phyloP scores from a whole-genome alignment of 2,329 filamentous ascomycete genomes.

The Talaromyces sp. region DNA sequence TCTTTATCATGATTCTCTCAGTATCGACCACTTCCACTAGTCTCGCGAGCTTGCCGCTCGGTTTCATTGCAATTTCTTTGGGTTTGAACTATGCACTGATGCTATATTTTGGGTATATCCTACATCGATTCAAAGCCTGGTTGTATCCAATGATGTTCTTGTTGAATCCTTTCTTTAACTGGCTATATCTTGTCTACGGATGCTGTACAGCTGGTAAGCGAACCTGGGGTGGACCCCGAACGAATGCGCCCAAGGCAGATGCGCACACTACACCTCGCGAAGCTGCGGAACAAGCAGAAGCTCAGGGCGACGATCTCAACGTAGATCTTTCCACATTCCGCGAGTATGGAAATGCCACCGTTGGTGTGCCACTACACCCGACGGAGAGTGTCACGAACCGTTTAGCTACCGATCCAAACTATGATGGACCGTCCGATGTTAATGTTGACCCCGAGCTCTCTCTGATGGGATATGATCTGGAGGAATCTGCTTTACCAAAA shows the following conservation, averaged over 20 bases:
- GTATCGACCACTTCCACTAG: constrained; percentile 78
- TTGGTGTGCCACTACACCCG: constrained; percentile 61
- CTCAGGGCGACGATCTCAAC: constrained; percentile 81
- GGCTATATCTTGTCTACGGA: constrained; percentile 96
- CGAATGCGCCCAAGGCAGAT: constrained; percentile 80
- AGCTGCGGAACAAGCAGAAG: constrained; percentile 76
- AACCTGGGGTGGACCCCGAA: constrained; percentile 91
- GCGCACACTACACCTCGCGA: constrained; percentile 70
- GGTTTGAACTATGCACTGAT: constrained; percentile 93
- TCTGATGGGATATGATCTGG: constrained; percentile 47
- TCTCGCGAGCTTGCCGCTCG: constrained; percentile 75
- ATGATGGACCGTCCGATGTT: constrained; percentile 72
- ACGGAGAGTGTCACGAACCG: constrained; percentile 67
- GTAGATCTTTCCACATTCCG: constrained; percentile 82
- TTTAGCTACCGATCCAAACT: constrained; percentile 26
- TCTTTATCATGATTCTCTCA: constrained; percentile 89
- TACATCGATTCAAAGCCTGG: constrained; percentile 89
- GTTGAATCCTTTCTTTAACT: constrained; percentile 95
- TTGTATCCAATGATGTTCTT: constrained; percentile 95
- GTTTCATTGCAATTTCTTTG: constrained; percentile 88
- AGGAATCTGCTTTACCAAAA: constrained; percentile 45
- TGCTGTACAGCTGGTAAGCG: constrained; percentile 91
- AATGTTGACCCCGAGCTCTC: constrained; percentile 63
- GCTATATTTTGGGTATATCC: constrained; percentile 87
- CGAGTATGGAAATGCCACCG: constrained; percentile 41